A percentile compares a stretch with the other conserved stretches of the same genome.
Conservation (phyloP, 495 filamentous ascomycete species). For the Penicillium coprophilum region DNA sequence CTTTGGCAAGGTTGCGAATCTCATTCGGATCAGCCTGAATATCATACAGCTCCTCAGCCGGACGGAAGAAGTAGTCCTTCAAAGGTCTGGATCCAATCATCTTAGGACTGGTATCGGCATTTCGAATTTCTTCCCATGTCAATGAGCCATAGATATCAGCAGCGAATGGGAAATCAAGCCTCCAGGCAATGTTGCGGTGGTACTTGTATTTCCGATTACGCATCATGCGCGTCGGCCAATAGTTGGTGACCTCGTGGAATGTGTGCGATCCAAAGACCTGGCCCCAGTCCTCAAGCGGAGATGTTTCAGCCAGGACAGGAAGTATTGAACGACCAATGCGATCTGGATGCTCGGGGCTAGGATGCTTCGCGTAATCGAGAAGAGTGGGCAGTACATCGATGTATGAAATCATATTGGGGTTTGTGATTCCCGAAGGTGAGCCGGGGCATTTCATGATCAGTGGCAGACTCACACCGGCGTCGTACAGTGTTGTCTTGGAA, state of each 20-base stretch:
- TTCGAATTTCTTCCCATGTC: constrained; percentile 45
- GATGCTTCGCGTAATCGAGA: constrained; percentile 38
- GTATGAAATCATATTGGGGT: constrained; percentile 49
- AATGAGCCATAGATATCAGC: constrained; percentile 45
- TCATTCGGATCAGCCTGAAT: constrained; percentile 40
- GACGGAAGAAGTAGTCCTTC: constrained; percentile 41
- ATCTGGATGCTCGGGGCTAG: constrained; percentile 3
- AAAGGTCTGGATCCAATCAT: constrained; percentile 39
- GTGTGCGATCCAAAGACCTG: constrained; percentile 48
- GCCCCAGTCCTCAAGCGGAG: constrained; percentile 26
- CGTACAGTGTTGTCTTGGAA: constrained; percentile 50
- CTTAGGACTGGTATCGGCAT: constrained; percentile 26
- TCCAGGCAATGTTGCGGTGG: constrained; percentile 47
- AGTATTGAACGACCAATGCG: constrained; percentile 39
- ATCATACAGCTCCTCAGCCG: constrained; percentile 46
- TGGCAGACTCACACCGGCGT: constrained; percentile 44
- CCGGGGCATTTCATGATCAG: constrained; percentile 40
- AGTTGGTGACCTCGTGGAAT: constrained; percentile 51
- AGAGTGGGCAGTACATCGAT: constrained; percentile 46
- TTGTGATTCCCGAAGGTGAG: constrained; percentile 21
- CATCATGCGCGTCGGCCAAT: constrained; percentile 47
- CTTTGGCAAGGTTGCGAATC: constrained; percentile 35
- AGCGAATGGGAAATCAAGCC: constrained; percentile 48
- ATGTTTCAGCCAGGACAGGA: constrained; percentile 29
- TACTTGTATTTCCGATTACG: constrained; percentile 45